Conservation (phyloP, 257 asterid genomes). For the Catharanthus roseus region DNA sequence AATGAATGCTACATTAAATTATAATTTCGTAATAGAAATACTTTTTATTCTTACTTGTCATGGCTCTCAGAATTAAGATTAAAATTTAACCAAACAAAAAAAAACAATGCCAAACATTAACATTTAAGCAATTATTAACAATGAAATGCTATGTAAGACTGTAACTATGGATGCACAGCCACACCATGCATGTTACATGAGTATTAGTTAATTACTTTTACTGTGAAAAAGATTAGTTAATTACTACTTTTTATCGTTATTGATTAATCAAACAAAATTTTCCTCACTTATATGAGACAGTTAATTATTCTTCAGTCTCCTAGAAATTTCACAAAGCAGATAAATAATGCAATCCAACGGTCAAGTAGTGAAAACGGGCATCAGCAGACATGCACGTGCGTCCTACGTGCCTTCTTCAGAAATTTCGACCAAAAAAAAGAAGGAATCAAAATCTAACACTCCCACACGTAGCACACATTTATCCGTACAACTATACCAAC, state of each 20-base stretch:
- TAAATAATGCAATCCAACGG: slow-evolving; percentile 21
- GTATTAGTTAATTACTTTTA: no score
- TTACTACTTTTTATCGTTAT: background rate
- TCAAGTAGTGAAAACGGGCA: slow-evolving; percentile 18
- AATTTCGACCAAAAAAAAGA: slow-evolving; percentile 3
- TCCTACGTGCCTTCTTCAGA: slow-evolving; percentile 32
- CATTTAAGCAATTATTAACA: no score
- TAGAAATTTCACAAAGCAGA: slow-evolving; percentile 6
- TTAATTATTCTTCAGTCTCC: background rate
- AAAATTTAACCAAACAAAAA: no score
- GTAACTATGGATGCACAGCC: no score
- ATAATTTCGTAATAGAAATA: no score
- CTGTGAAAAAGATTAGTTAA: no score
- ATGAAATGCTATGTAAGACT: no score
- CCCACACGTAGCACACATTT: slow-evolving; percentile 6
- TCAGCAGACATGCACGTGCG: slow-evolving; percentile 53
- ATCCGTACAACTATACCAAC: slow-evolving; percentile 37
- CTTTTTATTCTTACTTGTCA: no score
- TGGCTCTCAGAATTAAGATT: no score
- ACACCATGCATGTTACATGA: no score
- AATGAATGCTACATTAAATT: no score
- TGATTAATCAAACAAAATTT: background rate
- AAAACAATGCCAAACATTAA: no score
- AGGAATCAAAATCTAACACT: slow-evolving; percentile 5
- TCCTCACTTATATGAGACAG: background rate